Conservation (phyloP, 2,329 filamentous ascomycete species). For the Colletotrichum simmondsii region DNA sequence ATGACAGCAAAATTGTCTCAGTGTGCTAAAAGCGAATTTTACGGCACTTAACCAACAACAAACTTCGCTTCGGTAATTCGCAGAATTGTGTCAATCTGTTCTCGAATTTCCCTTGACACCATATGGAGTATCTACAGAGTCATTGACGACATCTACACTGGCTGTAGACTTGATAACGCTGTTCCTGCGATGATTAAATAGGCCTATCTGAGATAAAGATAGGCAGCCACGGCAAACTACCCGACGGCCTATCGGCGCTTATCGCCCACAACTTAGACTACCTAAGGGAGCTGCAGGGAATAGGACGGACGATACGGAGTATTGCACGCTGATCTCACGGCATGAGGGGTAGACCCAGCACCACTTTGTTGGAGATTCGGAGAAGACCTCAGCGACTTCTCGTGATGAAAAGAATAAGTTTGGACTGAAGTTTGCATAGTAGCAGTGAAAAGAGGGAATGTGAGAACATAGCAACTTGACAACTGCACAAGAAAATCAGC, state of each 20-base stretch:
- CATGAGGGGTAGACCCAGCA: not conserved
- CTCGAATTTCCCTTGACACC: not conserved
- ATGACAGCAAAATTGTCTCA: not conserved
- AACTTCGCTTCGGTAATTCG: not conserved
- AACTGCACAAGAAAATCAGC: not conserved
- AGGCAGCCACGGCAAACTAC: not conserved
- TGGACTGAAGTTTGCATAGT: not conserved
- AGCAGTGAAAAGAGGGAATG: too few relatives aligned
- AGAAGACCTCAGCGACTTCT: not conserved
- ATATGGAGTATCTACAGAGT: not conserved
- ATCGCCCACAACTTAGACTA: not conserved
- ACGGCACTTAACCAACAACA: not conserved
- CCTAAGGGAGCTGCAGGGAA: not conserved
- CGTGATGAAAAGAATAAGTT: not conserved
- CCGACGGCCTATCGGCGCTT: constrained; percentile 19
- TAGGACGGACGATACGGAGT: not conserved
- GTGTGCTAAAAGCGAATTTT: too few relatives aligned
- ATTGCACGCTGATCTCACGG: not conserved
- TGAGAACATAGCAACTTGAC: not conserved
- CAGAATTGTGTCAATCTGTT: not conserved
- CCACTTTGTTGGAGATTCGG: not conserved
- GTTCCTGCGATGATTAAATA: constrained; percentile 5
- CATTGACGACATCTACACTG: not conserved
- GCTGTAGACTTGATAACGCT: not conserved
- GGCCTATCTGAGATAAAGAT: constrained; percentile 16